Evolutionary conservation across 1,284 basidiomycete genomes (phyloP).

Genomic region (Hemileccinum hortonii): DNA sequence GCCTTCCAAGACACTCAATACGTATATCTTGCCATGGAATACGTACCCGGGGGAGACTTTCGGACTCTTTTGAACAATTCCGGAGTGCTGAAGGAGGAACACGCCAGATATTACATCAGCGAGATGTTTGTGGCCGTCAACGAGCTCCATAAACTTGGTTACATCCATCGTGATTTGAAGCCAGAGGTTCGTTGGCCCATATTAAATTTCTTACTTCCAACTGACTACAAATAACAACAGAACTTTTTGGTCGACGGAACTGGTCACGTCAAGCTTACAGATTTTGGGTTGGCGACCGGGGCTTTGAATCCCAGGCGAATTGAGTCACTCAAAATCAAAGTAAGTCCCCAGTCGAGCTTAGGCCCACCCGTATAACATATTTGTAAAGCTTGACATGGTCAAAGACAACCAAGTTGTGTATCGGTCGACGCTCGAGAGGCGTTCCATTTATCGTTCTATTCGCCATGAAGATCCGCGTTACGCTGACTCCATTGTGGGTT

Average conservation of each 20-base stretch:
- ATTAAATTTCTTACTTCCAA: background rate
- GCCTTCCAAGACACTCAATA: slow-evolving; percentile 89
- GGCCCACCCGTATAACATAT: background rate
- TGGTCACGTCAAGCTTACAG: slow-evolving; percentile 98
- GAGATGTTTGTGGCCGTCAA: slow-evolving; percentile 94
- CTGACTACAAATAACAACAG: slow-evolving; percentile 40
- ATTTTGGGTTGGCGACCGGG: slow-evolving; percentile 97
- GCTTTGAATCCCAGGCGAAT: slow-evolving; percentile 94
- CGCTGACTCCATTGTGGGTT: slow-evolving; percentile 97
- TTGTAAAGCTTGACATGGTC: slow-evolving; percentile 84
- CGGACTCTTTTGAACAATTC: slow-evolving; percentile 94
- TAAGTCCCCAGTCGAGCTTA: slow-evolving; percentile 30
- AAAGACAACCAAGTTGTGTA: slow-evolving; percentile 92
- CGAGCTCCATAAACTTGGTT: slow-evolving; percentile 92
- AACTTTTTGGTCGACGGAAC: slow-evolving; percentile 96
- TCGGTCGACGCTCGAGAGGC: slow-evolving; percentile 91
- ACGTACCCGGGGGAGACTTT: slow-evolving; percentile 96
- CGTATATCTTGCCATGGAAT: slow-evolving; percentile 98
- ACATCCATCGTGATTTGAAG: slow-evolving; percentile 97
- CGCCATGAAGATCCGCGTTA: slow-evolving; percentile 90
- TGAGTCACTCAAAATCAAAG: slow-evolving; percentile 91
- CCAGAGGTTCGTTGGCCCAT: slow-evolving; percentile 68
- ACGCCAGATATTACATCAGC: slow-evolving; percentile 91
- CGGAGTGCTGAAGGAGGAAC: slow-evolving; percentile 93
- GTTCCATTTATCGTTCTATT: slow-evolving; percentile 93